Evolutionary conservation across 805 yeast genomes (phyloP), one percentile per base, ranked within the genome.

Genomic region (Metschnikowia vanudenii): DNA sequence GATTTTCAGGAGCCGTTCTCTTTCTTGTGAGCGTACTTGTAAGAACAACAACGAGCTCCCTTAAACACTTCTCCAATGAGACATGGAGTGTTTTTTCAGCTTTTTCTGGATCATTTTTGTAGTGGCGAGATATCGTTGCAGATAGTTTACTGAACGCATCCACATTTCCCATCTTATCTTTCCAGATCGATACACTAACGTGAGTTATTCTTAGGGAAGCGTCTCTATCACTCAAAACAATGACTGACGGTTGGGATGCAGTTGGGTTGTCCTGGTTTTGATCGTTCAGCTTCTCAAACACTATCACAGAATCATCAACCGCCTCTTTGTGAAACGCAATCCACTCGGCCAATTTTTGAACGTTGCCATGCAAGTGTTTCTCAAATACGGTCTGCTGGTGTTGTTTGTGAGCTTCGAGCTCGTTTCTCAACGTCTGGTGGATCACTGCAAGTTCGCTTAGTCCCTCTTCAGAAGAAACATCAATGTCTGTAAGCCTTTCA

Each of bases 351-450:
- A 59, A 53, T 1, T 37, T 42, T 11, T 43, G 41, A 6, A 47
- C 40, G 1, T 36, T 35, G 20, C n/a, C 37, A 10, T 32, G 31
- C 31, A 65, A 44, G 2, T 46, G 51, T n/a, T 38, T 47, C 22
- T 53, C 52, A 30, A 56, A 46, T 3, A 30, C 45, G 5, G 43
- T 38, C 20, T 45, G 28, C 20, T 46, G 49, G 19, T 43, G 29
- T 26, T 58, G 50, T 34, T 55, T 53, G 24, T 53, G 57, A 1
- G 41, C 30, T 11, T 54, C 55, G 20, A 51, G 47, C 10, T 66
- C 72, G 37, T 50, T 48, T 37, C 57, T 58, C 37, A 71, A 49
- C 6, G 56, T 57, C 8, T 61, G 63, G 40, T 61, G 67, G 11
- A 71, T 62, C 17, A 59, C 46, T 3, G 48, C 56, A 3, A 67